A percentile compares a stretch with the other conserved stretches of the same genome.
Conservation (phyloP, 2,329 filamentous ascomycete species). For the Sclerotinia sclerotiorum region DNA sequence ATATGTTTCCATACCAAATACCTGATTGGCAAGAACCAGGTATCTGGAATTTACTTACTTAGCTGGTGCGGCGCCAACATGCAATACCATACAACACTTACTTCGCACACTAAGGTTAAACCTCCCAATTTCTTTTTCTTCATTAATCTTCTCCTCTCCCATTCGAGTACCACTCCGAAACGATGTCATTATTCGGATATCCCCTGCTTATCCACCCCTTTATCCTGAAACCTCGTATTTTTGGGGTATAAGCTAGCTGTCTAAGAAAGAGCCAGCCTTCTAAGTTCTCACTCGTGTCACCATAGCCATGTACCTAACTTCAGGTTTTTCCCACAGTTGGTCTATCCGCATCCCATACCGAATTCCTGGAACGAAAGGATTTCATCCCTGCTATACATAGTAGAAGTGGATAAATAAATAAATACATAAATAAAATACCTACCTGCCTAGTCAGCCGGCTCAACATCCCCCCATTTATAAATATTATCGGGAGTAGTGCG, state of each 20-base stretch:
- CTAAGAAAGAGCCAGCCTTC: background rate
- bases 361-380: constrained; percentile 1
- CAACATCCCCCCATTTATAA: background rate
- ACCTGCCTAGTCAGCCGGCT: background rate
- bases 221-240: background rate
- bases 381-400: background rate
- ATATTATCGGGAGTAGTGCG: background rate
- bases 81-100: background rate
- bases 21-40: constrained; percentile 13
- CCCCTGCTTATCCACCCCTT: background rate
- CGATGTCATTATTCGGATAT: background rate
- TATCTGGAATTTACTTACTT: constrained; percentile 12
- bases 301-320: background rate
- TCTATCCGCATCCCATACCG: background rate
- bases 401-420: background rate
- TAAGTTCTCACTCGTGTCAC: background rate
- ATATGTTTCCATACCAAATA: background rate
- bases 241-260: background rate
- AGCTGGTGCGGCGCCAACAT: background rate
- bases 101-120: background rate
- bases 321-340: background rate
- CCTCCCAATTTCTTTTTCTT: background rate
- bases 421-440: too few relatives aligned
- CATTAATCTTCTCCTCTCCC: background rate
- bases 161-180: background rate